Conservation (phyloP, 1,284 basidiomycete genomes). For the Fomitopsis palustris region DNA sequence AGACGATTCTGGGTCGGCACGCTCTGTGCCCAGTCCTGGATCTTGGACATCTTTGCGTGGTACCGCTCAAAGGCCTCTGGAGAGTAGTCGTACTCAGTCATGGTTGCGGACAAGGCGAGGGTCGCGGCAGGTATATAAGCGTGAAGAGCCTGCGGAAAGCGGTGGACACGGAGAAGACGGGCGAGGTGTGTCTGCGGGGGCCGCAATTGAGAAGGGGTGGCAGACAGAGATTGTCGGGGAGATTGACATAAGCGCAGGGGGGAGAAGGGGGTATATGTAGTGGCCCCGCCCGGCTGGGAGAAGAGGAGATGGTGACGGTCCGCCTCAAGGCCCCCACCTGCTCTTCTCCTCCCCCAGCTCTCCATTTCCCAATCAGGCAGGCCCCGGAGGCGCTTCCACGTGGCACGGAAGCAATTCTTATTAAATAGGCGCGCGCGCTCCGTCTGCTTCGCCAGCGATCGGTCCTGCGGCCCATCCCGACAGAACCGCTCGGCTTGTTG, state of each 20-base stretch:
- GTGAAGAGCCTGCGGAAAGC: background rate
- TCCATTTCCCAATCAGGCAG: background rate
- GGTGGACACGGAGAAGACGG: background rate
- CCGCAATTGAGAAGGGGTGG: background rate
- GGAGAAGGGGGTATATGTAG: conserved; percentile 5
- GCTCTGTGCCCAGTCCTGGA: conserved; percentile 38
- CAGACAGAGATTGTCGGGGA: conserved; percentile 1
- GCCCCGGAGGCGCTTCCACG: background rate
- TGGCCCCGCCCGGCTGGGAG: background rate
- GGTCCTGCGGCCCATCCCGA: too few relatives aligned
- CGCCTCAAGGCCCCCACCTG: background rate
- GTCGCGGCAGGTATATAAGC: background rate
- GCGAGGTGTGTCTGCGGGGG: background rate
- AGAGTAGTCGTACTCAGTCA: conserved; percentile 58
- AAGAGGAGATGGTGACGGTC: background rate
- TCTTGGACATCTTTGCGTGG: conserved; percentile 37
- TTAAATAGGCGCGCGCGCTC: background rate
- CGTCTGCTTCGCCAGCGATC: background rate
- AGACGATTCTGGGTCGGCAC: conserved; percentile 17
- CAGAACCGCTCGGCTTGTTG: too few relatives aligned
- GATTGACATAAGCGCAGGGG: conserved; percentile 6
- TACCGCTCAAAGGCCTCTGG: conserved; percentile 45
- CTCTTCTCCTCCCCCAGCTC: background rate
- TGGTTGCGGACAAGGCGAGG: conserved; percentile 16
- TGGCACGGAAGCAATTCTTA: background rate